Evolutionary conservation across 495 filamentous ascomycete species (phyloP), one percentile per base, ranked within the genome.

Genomic region (Xylaria venustula): DNA sequence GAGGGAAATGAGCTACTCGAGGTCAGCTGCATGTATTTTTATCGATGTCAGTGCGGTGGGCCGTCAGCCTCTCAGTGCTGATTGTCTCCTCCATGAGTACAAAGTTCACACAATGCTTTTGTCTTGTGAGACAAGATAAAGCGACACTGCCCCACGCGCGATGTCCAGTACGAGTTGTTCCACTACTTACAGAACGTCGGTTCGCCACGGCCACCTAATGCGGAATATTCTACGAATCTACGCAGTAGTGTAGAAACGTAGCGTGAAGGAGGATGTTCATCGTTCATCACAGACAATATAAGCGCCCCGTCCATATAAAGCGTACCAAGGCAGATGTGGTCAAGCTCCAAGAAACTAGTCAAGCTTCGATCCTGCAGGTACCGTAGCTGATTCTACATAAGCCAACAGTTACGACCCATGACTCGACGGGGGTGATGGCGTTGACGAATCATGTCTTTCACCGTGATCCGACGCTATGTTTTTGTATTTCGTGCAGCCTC

Each of bases 11-110:
- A n/a, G 20, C 1, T 32, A 30, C 12, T 40, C 32, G 30, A 20
- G 20, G 19, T 54, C 51, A 54, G 51, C 51, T 54, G 51, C 3
- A 42, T 54, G n/a, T 54, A 54, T 54, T 54, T 54, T 54, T 54
- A 54, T 54, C 50, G 22, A 23, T 1, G 22, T 26, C 8, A 26
- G 41, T 14, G 34, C 26, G n/a, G 12, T 20, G 23, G 36, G 22
- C 19, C 20, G 22, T 42, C 36, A 41, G 51, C 50, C 34, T 41
- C 20, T 23, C 23, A n/a, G 19, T 3, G 36, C 51, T 54, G 19
- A 54, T 23, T 17, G 40, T 23, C 15, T 8, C 25, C n/a, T n/a
- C n/a, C n/a, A n/a, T n/a, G n/a, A n/a, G 41, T 15, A 19, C 34
- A 28, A 26, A 54, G 41, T 25, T 20, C 49, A 37, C 49, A 22